Base-by-base conservation (phyloP, 2,329 filamentous ascomycete genomes). In the Penicillium glabrum region DNA sequence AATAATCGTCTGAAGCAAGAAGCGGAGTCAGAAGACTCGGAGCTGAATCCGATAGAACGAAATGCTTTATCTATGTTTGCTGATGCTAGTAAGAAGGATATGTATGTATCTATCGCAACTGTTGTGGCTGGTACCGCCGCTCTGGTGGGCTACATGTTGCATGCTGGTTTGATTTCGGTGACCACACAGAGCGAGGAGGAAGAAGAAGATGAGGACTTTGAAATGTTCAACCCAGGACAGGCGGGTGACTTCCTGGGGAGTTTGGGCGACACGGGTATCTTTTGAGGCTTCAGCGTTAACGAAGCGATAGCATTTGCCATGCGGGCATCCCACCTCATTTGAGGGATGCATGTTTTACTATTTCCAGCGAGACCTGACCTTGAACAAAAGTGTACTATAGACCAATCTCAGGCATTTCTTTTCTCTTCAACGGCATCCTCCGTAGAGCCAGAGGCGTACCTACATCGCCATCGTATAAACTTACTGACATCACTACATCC, bases 1-100 rank as follows among this genome's bases (percentile, higher is more conserved):
- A 72, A 66, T 67, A 74, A 65, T 63, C 75, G 65, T 59, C 69
- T 69, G 61, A 80, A 61, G 66, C 63, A 72, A 57, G 65, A 64
- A 1, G 68, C 67, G 3, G 61, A 71, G 59, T 63, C 69, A 2
- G 53, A 61, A 8, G 62, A 67, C 14, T 61, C 64, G 14, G 67
- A 60, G 4, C 58, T 72, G 5, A 68, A 69, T 3, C 45, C 52
- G 0, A 31, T 56, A 2, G 69, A 75, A 54, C 66, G 66, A 29
- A 41, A 61, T n/a, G 58, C 60, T 5, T 56, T 75, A 4, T 64
- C 67, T 8, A 47, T 61, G 9, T 65, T 62, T 55, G 68, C 63
- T 3, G 61, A 62, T 27, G 56, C 63, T 0, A 66, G 63, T 37
- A 71, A 69, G 41, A 71, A 67, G 44, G 75, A 77, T 51, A 60